Evolutionary conservation across 2,329 filamentous ascomycete species (phyloP).

Genomic region (Pseudogymnoascus destructans): DNA sequence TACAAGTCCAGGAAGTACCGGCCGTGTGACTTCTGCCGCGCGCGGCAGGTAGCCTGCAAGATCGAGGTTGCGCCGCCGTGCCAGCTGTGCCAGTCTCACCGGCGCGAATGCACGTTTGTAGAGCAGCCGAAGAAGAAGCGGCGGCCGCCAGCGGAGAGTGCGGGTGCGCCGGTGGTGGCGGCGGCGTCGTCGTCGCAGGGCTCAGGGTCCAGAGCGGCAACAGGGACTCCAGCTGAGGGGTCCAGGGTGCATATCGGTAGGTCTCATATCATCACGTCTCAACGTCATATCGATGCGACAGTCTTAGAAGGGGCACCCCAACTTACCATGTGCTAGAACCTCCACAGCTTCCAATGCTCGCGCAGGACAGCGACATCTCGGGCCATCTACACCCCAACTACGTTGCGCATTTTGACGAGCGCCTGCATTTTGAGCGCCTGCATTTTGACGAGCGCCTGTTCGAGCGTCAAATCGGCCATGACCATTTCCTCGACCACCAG

Average conservation of each 20-base stretch:
- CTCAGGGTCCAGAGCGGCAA: background rate
- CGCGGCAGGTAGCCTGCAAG: constrained; percentile 33
- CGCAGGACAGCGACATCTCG: background rate
- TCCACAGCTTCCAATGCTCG: background rate
- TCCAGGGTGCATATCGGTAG: background rate
- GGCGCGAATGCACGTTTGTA: constrained; percentile 33
- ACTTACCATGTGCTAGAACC: background rate
- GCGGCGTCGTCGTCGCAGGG: background rate
- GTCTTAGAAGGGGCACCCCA: background rate
- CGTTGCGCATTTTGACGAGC: background rate
- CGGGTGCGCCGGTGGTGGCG: background rate
- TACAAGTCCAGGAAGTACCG: constrained; percentile 26
- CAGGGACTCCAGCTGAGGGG: background rate
- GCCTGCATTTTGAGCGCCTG: constrained; percentile 14
- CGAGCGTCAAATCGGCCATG: constrained; percentile 19
- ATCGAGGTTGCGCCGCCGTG: constrained; percentile 32
- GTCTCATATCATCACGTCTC: background rate
- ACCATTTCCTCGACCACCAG: constrained; percentile 15
- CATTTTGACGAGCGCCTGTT: constrained; percentile 7
- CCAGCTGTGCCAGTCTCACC: constrained; percentile 31
- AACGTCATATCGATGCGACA: background rate
- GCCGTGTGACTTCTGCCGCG: constrained; percentile 35
- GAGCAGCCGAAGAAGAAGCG: constrained; percentile 27
- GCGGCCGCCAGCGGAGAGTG: constrained; percentile 1
- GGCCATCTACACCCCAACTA: background rate